Evolutionary conservation across 2,329 filamentous ascomycete genomes (phyloP).

Genomic region (Cytospora paraplurivora): DNA sequence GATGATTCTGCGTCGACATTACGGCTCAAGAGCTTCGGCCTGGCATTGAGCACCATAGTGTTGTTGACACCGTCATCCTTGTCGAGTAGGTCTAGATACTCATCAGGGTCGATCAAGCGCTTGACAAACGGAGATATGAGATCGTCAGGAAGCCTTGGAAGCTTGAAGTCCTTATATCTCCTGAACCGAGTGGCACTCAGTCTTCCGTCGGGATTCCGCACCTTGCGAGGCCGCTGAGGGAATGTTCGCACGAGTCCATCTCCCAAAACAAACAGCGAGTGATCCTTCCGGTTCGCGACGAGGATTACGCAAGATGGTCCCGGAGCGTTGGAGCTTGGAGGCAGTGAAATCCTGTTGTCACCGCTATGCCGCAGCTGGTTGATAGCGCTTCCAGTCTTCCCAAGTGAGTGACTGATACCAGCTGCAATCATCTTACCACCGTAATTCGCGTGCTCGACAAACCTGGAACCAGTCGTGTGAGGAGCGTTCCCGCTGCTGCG

Average conservation of each 20-base stretch:
- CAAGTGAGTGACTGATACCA: conserved; percentile 73
- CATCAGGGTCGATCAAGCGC: conserved; percentile 58
- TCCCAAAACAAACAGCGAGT: conserved; percentile 65
- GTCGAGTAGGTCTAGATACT: conserved; percentile 56
- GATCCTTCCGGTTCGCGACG: conserved; percentile 63
- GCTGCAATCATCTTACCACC: conserved; percentile 72
- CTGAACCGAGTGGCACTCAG: conserved; percentile 55
- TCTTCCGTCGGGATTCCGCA: conserved; percentile 56
- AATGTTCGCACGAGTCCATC: conserved; percentile 69
- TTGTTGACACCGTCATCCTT: conserved; percentile 58
- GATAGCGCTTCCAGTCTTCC: conserved; percentile 70
- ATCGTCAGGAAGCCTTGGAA: conserved; percentile 65
- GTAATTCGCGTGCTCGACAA: conserved; percentile 66
- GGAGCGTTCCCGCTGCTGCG: conserved; percentile 47
- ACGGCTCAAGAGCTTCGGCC: conserved; percentile 40
- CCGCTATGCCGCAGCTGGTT: conserved; percentile 73
- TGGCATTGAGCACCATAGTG: conserved; percentile 53
- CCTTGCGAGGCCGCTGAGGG: conserved; percentile 57
- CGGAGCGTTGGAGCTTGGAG: conserved; percentile 55
- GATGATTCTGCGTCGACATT: conserved; percentile 59
- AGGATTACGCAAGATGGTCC: conserved; percentile 65
- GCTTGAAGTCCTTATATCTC: conserved; percentile 66
- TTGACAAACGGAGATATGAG: conserved; percentile 58
- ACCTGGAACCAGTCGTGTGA: conserved; percentile 45
- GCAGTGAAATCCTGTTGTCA: conserved; percentile 73